A percentile compares a stretch with the other conserved stretches of the same genome.
Evolutionary conservation across 108 stramenopile genomes (phyloP).

Genomic region (Nitzschia putrida): DNA sequence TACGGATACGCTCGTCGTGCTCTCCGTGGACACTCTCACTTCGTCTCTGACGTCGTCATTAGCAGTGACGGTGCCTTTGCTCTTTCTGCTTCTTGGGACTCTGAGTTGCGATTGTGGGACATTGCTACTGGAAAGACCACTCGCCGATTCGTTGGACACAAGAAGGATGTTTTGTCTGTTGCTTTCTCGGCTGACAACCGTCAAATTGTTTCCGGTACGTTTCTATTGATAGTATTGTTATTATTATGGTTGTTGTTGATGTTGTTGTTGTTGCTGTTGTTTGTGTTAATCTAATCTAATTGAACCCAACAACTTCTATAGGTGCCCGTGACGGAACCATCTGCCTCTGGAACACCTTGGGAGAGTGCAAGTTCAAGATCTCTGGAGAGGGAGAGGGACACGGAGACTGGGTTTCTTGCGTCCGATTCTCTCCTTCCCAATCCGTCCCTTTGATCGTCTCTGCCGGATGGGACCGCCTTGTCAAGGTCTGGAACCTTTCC

Average conservation of each 20-base stretch:
- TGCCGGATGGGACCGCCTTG: slow-evolving; percentile 98
- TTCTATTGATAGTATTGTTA: neutral
- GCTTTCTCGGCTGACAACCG: slow-evolving; percentile 99
- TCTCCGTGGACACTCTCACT: slow-evolving; percentile 98
- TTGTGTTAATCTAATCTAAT: neutral
- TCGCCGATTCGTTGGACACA: slow-evolving; percentile 97
- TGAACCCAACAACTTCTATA: neutral
- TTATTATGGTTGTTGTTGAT: neutral
- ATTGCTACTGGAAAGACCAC: slow-evolving; percentile 96
- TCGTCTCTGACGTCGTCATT: slow-evolving; percentile 98
- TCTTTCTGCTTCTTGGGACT: slow-evolving; percentile 97
- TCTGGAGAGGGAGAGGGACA: slow-evolving; percentile 81
- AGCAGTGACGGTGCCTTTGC: slow-evolving; percentile 96
- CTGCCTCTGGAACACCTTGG: slow-evolving; percentile 99
- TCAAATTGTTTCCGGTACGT: slow-evolving; percentile 95
- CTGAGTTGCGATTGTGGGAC: slow-evolving; percentile 98
- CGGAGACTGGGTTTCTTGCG: slow-evolving; percentile 99
- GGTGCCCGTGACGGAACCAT: slow-evolving; percentile 97
- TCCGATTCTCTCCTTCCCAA: slow-evolving; percentile 96
- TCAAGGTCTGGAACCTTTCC: slow-evolving; percentile 98
- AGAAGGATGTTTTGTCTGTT: slow-evolving; percentile 98
- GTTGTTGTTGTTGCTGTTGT: neutral
- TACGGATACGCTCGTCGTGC: slow-evolving; percentile 97
- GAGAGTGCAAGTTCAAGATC: slow-evolving; percentile 97
- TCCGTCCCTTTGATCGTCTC: slow-evolving; percentile 96